Evolutionary conservation across 2,329 filamentous ascomycete genomes (phyloP), one percentile per base, ranked within the genome.

Genomic region (Xylaria sp.): DNA sequence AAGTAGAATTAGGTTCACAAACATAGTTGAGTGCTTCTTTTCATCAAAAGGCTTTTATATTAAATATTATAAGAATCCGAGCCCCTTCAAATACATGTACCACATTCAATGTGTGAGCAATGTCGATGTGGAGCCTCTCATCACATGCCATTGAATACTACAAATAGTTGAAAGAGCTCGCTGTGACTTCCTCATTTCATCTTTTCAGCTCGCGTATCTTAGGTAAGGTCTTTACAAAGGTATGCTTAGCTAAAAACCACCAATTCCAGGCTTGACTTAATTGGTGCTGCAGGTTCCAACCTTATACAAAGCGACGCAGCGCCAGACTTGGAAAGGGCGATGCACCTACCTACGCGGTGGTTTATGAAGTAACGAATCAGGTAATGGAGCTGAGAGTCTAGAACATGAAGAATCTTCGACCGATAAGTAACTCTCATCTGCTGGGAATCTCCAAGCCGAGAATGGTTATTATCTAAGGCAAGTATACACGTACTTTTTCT

Each of bases 11-110:
- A 13, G 4, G 10, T 5, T 46, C 20, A 2, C 7, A 25, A 25
- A 25, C 5, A 25, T 2, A 13, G 8, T 3, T 15, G 4, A 23
- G 4, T 13, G 13, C 12, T 48, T 48, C 36, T 18, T 18, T 39
- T 1, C 1, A 39, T 18, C 0, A 5, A 15, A 3, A 39, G 3
- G 2, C 6, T 18, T 4, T 1, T 39, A 13, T 5, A 18, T 18
- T 15, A 1, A 46, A 25, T 48, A 4, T 23, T 25, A 4, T 5
- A 48, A 25, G 4, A 12, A 28, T 13, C 13, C 7, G 2, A 18
- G 23, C 15, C 13, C 1, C 45, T 48, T 18, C 13, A 28, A 12
- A 15, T 9, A 28, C 23, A 15, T 9, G 6, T 48, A 5, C 13
- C 15, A 12, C 28, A 48, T 9, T 48, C 23, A 3, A 18, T 48